Conservation (phyloP, 495 filamentous ascomycete species). For the Aspergillus sclerotiicarbonarius region DNA sequence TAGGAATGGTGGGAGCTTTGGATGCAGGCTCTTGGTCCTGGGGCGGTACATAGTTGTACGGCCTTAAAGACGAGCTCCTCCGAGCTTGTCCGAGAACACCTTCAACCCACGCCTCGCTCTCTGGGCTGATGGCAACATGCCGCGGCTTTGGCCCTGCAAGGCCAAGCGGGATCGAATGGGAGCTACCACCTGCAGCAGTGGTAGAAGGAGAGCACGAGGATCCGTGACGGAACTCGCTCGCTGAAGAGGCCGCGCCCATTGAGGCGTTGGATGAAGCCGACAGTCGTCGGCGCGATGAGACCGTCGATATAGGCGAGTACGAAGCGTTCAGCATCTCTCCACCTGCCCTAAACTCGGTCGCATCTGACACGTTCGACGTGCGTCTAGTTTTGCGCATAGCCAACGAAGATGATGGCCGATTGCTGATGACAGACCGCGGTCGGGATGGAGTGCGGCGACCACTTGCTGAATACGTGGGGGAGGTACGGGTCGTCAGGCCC, state of each 20-base stretch:
- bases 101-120: constrained; percentile 53
- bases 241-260: constrained; percentile 25
- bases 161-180: constrained; percentile 40
- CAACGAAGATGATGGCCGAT: constrained; percentile 40
- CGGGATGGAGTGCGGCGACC: constrained; percentile 36
- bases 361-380: constrained; percentile 39
- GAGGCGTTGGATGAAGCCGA: constrained; percentile 43
- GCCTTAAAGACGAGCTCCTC: constrained; percentile 34
- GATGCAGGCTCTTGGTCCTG: constrained; percentile 15
- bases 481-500: constrained; percentile 35
- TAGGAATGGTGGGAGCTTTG: constrained; percentile 23
- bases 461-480: constrained; percentile 32
- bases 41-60: constrained; percentile 17
- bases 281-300: constrained; percentile 29
- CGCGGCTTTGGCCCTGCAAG: constrained; percentile 49
- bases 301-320: constrained; percentile 30
- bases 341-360: constrained; percentile 27
- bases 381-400: constrained; percentile 41
- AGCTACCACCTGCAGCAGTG: constrained; percentile 8
- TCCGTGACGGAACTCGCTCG: constrained; percentile 24
- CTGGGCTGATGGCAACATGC: constrained; percentile 45
- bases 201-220: constrained; percentile 19
- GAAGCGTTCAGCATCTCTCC: constrained; percentile 28
- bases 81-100: constrained; percentile 46
- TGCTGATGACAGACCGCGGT: constrained; percentile 35